A percentile compares a stretch with the other conserved stretches of the same genome.
phyloP scores from a whole-genome alignment of 2,329 filamentous ascomycete genomes.

The Aspergillus tanneri region DNA sequence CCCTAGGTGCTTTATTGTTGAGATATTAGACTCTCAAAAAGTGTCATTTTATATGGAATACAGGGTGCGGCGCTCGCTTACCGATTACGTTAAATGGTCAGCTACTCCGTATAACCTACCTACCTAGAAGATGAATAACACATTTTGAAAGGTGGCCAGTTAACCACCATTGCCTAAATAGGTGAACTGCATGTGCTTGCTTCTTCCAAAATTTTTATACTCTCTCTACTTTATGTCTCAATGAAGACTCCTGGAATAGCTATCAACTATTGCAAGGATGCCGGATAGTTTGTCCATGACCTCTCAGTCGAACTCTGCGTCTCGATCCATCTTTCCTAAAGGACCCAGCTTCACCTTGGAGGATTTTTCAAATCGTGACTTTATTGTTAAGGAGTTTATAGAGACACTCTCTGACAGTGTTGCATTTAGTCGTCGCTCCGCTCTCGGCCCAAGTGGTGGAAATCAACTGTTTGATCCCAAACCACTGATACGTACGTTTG shows the following conservation, averaged over 20 bases:
- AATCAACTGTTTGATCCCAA: constrained; percentile 81
- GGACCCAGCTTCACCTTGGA: constrained; percentile 83
- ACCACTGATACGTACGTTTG: constrained; percentile 92
- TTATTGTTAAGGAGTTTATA: constrained; percentile 97
- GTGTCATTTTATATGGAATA: too few relatives aligned
- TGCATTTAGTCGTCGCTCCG: constrained; percentile 74
- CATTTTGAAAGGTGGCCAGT: too few relatives aligned
- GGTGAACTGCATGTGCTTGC: not conserved
- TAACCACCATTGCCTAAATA: too few relatives aligned
- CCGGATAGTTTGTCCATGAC: constrained; percentile 41
- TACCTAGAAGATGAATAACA: too few relatives aligned
- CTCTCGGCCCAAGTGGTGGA: constrained; percentile 45
- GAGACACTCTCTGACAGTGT: constrained; percentile 86
- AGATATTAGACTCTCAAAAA: too few relatives aligned
- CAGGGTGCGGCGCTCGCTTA: too few relatives aligned
- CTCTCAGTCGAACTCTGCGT: constrained; percentile 46
- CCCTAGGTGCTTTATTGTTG: too few relatives aligned
- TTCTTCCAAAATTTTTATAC: not conserved
- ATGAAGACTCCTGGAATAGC: constrained; percentile 6
- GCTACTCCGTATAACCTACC: too few relatives aligned
- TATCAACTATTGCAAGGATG: constrained; percentile 30
- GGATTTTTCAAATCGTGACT: constrained; percentile 85
- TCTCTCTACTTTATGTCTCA: not conserved
- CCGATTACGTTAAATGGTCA: too few relatives aligned
- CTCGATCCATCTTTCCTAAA: constrained; percentile 70